phyloP scores from a whole-genome alignment of 257 asterid genomes.

The Apocynum venetum region DNA sequence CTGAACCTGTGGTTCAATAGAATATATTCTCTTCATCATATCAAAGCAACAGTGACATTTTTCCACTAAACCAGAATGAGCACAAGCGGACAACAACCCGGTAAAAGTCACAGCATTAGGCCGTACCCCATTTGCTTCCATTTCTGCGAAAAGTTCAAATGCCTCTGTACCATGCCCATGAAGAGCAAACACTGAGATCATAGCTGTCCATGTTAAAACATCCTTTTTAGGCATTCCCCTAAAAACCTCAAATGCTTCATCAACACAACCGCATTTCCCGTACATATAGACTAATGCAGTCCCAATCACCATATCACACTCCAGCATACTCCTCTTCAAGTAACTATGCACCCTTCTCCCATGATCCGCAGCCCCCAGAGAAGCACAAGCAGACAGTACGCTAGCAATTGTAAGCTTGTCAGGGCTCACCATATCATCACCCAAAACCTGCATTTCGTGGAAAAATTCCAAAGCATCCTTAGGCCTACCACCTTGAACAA shows the following conservation, averaged over 20 bases:
- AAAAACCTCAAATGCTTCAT: conserved; percentile 52
- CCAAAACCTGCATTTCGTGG: conserved; percentile 53
- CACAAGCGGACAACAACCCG: conserved; percentile 57
- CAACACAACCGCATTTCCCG: conserved; percentile 67
- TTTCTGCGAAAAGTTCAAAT: conserved; percentile 47
- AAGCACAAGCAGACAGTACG: conserved; percentile 71
- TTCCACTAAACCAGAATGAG: conserved; percentile 67
- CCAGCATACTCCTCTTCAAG: conserved; percentile 48
- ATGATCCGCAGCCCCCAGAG: conserved; percentile 70
- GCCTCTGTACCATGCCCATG: conserved; percentile 59
- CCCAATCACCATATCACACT: conserved; percentile 68
- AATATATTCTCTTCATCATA: conserved; percentile 37
- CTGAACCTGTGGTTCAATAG: conserved; percentile 46
- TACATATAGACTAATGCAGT: conserved; percentile 85
- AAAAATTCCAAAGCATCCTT: conserved; percentile 64
- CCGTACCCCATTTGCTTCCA: conserved; percentile 48
- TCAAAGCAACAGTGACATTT: conserved; percentile 53
- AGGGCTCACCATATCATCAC: conserved; percentile 33
- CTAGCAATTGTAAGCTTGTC: conserved; percentile 75
- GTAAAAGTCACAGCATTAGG: conserved; percentile 68
- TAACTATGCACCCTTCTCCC: conserved; percentile 72
- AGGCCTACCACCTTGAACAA: conserved; percentile 68
- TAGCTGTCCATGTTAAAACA: conserved; percentile 72
- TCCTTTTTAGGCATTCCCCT: conserved; percentile 53
- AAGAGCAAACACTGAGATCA: conserved; percentile 67